A percentile compares a stretch with the other conserved stretches of the same genome.
Evolutionary conservation across 768 basidiomycete genomes (phyloP).

Genomic region (Amanita pseudoporphyria): DNA sequence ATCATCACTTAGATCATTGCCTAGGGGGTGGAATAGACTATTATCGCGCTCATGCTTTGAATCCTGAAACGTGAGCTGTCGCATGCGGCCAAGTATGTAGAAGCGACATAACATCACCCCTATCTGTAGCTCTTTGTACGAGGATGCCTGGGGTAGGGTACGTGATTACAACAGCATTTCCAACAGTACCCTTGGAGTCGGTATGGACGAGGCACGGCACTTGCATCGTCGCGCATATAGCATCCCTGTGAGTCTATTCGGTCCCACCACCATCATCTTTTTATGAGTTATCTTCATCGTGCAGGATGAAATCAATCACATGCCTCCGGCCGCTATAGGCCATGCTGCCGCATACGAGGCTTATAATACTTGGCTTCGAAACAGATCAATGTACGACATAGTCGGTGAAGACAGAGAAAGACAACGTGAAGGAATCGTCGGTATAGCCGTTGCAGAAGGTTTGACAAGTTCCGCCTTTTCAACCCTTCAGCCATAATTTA

Average conservation of each 20-base stretch:
- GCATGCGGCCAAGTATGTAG: background rate
- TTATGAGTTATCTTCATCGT: slow-evolving; percentile 3
- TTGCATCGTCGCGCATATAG: slow-evolving; percentile 65
- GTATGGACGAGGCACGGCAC: slow-evolving; percentile 48
- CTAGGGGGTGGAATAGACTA: slow-evolving; percentile 28
- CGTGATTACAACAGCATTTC: slow-evolving; percentile 28
- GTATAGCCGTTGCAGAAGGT: slow-evolving; percentile 69
- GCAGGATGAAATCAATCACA: slow-evolving; percentile 40
- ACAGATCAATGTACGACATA: slow-evolving; percentile 44
- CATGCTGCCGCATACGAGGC: slow-evolving; percentile 76
- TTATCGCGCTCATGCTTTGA: slow-evolving; percentile 33
- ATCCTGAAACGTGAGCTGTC: slow-evolving; percentile 27
- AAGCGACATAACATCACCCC: background rate
- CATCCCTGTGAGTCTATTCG: slow-evolving; percentile 30
- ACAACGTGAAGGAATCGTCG: slow-evolving; percentile 58
- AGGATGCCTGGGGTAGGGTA: slow-evolving; percentile 41
- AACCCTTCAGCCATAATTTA: background rate
- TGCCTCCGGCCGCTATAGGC: slow-evolving; percentile 56
- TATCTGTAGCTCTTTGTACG: slow-evolving; percentile 44
- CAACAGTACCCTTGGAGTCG: slow-evolving; percentile 33
- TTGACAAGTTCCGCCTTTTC: background rate
- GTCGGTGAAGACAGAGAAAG: slow-evolving; percentile 47
- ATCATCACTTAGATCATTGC: background rate
- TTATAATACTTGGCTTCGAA: slow-evolving; percentile 56
- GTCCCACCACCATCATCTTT: background rate